Evolutionary conservation across 805 yeast genomes (phyloP).

Genomic region (Lipomyces starkeyi): DNA sequence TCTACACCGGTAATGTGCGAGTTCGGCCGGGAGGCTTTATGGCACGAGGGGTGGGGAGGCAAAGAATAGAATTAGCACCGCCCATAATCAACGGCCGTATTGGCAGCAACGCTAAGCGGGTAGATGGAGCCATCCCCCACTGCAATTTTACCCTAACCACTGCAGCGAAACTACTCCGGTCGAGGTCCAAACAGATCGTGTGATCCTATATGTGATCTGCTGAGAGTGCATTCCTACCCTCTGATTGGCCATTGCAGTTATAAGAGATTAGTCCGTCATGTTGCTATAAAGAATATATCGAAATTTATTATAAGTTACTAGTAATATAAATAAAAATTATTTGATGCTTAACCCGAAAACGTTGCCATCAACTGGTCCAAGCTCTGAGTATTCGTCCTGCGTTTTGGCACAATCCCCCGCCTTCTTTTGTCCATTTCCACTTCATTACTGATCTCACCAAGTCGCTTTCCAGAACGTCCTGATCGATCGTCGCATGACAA

Average conservation of each 20-base stretch:
- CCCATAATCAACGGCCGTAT: background rate
- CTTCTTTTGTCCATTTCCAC: background rate
- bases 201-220: too few relatives aligned
- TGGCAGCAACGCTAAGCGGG: too few relatives aligned
- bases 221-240: too few relatives aligned
- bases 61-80: background rate
- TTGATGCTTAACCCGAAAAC: background rate
- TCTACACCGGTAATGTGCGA: background rate
- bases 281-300: too few relatives aligned
- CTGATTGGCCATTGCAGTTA: background rate
- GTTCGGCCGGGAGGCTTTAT: background rate
- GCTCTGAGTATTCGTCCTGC: background rate
- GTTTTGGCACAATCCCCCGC: background rate
- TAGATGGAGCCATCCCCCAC: background rate
- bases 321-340: too few relatives aligned
- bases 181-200: too few relatives aligned
- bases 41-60: background rate
- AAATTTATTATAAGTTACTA: too few relatives aligned
- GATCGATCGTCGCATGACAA: background rate
- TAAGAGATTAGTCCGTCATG: background rate
- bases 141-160: background rate
- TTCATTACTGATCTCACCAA: background rate
- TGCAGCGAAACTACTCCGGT: background rate
- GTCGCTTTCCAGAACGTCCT: background rate
- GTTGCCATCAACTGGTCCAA: background rate